A percentile compares a stretch with the other conserved stretches of the same genome.
phyloP scores from a whole-genome alignment of 1,139 yeast genomes.

The Saccharomycopsis hybrid region DNA sequence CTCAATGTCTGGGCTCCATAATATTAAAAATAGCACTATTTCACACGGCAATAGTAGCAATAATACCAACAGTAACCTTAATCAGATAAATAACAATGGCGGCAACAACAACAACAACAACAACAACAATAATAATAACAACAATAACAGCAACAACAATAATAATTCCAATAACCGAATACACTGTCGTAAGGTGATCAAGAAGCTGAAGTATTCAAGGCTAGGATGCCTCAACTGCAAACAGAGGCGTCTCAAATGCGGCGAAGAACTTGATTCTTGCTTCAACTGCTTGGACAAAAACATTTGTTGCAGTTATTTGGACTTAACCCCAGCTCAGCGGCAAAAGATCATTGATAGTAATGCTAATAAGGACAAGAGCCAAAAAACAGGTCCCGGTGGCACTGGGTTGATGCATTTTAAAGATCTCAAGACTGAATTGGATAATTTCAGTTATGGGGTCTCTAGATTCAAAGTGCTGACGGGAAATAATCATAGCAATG shows the following conservation, averaged over 20 bases:
- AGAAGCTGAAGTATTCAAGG: conserved; percentile 20
- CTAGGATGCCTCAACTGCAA: conserved; percentile 20
- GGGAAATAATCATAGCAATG: not conserved
- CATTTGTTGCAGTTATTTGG: conserved; percentile 15
- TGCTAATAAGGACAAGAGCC: not conserved
- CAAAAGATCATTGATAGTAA: conserved; percentile 15
- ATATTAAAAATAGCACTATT: too few relatives aligned
- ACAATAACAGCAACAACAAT: too few relatives aligned
- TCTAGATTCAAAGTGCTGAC: not conserved
- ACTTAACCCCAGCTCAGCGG: conserved; percentile 12
- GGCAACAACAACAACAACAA: too few relatives aligned
- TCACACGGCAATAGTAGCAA: too few relatives aligned
- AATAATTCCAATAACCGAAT: too few relatives aligned
- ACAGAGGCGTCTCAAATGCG: conserved; percentile 19
- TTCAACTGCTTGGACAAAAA: conserved; percentile 18
- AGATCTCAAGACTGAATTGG: not conserved
- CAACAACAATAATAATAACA: too few relatives aligned
- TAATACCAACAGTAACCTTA: too few relatives aligned
- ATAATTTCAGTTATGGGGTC: too few relatives aligned
- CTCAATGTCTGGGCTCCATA: too few relatives aligned
- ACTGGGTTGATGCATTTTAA: not conserved
- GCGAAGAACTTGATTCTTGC: conserved; percentile 21
- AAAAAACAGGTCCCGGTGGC: not conserved
- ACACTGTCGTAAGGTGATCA: conserved; percentile 4
- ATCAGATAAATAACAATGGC: too few relatives aligned